These are phyloP conservation scores for Sparassis latifolia DNA, from an alignment of 1,284 basidiomycete genomes.

Conservation along the genomic window DNA sequence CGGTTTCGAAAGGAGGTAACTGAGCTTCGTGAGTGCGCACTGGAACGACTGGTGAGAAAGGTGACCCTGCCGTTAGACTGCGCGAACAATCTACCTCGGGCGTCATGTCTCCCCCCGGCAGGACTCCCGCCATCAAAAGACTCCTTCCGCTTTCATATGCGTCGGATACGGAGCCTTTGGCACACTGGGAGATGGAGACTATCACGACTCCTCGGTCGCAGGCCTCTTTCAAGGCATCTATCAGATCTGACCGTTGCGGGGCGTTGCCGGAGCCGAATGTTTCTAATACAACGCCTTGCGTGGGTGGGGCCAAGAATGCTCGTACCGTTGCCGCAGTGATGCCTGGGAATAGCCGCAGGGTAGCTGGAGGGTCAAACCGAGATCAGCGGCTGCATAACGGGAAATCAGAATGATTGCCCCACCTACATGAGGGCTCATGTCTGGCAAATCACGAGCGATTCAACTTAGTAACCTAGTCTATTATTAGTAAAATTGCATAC, in stretches of 20 bases:
- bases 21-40: slow-evolving; percentile 85
- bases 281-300: slow-evolving; percentile 79
- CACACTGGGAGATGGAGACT: slow-evolving; percentile 88
- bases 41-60: slow-evolving; percentile 22
- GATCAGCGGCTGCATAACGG: background rate
- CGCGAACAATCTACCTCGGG: slow-evolving; percentile 58
- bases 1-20: slow-evolving; percentile 83
- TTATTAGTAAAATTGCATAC: slow-evolving; percentile 27
- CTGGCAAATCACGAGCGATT: slow-evolving; percentile 31
- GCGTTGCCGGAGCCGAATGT: slow-evolving; percentile 89
- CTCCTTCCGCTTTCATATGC: slow-evolving; percentile 80
- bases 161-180: slow-evolving; percentile 75
- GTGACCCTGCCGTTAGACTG: background rate
- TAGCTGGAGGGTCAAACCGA: slow-evolving; percentile 38
- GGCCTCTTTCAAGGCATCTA: slow-evolving; percentile 69
- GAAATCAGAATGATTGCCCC: background rate
- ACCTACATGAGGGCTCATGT: slow-evolving; percentile 77
- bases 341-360: slow-evolving; percentile 82
- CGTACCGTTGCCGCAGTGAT: slow-evolving; percentile 67
- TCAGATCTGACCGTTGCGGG: slow-evolving; percentile 64
- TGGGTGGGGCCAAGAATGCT: slow-evolving; percentile 68
- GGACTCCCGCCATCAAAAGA: slow-evolving; percentile 66
- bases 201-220: slow-evolving; percentile 80
- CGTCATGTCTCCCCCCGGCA: slow-evolving; percentile 87
- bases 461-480: slow-evolving; percentile 5